Evolutionary conservation across 345 rosid genomes (phyloP), one percentile per base, ranked within the genome.

Genomic region (Zanthoxylum bungeanum): DNA sequence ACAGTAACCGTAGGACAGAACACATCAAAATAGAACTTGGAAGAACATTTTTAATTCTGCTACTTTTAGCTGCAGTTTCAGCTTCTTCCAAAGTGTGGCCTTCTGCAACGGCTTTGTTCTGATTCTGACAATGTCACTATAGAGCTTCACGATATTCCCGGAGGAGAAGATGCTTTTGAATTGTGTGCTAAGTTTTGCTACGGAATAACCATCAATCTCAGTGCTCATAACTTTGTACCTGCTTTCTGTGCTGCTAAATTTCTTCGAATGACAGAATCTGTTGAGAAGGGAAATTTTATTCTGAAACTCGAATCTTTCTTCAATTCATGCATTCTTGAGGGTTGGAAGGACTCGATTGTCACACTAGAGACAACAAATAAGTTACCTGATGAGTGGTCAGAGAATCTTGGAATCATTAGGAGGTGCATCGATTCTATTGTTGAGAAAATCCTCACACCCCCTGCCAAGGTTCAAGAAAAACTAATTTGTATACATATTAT

Each of bases 121-220:
- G 88, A 81, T 60, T 80, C 85, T 7, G 82, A 78, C 46, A 68
- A 60, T 65, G 79, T 79, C 42, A 82, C 93, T 4, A 66, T 91
- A 68, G 97, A 93, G 52, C 91, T 96, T 68, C 85, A 86, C 60
- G 98, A 93, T 34, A 86, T 91, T 76, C 99, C 99, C 0, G 99
- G 99, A 61, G 98, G 98, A 40, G 90, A 90, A 61, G 92, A 87
- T 53, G 97, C 99, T 42, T 93, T 96, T 53, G 99, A 96, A 74
- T 72, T 96, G 72, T 96, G 98, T 59, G 98, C 93, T 7, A 96
- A 96, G 73, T 96, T 82, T 81, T 96, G 99, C 82, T 96, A 96
- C 22, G 98, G 92, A 67, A 96, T 96, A 67, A 87, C 95, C 51
- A 91, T 96, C 79, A 88, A 83, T 75, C 88, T 93, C 75, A 72